Conservation (phyloP, 805 yeast genomes). For the Cyberlindnera petersonii region DNA sequence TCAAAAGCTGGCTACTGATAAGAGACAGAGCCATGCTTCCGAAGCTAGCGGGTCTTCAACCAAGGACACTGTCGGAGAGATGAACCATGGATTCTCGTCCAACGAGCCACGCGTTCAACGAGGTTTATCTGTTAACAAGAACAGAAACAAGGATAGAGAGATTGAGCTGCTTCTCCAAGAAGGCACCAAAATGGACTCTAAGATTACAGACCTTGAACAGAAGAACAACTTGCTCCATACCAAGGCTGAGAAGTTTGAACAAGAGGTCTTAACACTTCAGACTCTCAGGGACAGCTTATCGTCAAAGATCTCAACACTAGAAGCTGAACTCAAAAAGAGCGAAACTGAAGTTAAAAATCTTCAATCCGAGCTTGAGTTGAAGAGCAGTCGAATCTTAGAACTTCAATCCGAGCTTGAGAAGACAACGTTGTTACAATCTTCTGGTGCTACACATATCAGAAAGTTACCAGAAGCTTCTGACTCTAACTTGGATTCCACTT, state of each 20-base stretch:
- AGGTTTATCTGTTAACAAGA: constrained; percentile 26
- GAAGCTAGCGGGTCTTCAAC: constrained; percentile 6
- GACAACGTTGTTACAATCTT: no score
- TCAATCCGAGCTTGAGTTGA: background rate
- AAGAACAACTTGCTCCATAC: constrained; percentile 26
- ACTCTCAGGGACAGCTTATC: constrained; percentile 21
- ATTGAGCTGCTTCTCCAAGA: constrained; percentile 42
- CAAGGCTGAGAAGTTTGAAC: constrained; percentile 27
- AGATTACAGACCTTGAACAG: constrained; percentile 37
- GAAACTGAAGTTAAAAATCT: constrained; percentile 6
- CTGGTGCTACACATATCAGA: no score
- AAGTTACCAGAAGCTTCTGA: background rate
- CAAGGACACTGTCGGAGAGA: constrained; percentile 12
- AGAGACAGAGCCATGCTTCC: constrained; percentile 9
- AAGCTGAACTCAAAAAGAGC: constrained; percentile 15
- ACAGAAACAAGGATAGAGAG: constrained; percentile 38
- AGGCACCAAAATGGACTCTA: constrained; percentile 46
- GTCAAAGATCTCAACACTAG: constrained; percentile 20
- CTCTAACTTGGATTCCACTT: constrained; percentile 4
- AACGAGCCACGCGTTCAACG: constrained; percentile 15
- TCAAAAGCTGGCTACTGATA: constrained; percentile 5
- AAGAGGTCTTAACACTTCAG: constrained; percentile 21
- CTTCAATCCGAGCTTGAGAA: background rate
- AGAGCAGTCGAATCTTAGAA: no score
- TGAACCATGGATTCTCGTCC: constrained; percentile 10